A percentile compares a stretch with the other conserved stretches of the same genome.
Evolutionary conservation across 1,139 yeast species (phyloP).

Genomic region (Nadsonia commutata): DNA sequence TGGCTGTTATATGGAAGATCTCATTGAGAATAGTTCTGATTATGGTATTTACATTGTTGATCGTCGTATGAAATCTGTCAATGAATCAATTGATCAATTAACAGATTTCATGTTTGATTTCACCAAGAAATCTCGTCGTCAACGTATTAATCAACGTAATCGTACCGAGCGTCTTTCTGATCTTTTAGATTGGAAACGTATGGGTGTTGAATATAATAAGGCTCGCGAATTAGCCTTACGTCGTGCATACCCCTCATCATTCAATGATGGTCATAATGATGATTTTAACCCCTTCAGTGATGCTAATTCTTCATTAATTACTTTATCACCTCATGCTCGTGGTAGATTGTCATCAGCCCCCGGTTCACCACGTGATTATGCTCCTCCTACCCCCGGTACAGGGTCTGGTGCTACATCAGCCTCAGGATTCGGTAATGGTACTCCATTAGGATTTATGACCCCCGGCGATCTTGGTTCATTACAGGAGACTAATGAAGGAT

Average conservation of each 20-base stretch:
- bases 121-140: slow-evolving; percentile 80
- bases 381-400: neutral
- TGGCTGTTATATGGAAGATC: slow-evolving; percentile 97
- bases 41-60: slow-evolving; percentile 96
- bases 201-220: slow-evolving; percentile 93
- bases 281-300: slow-evolving; percentile 41
- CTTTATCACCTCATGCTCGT: slow-evolving; percentile 42
- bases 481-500: slow-evolving; percentile 66
- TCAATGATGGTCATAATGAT: slow-evolving; percentile 26
- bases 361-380: slow-evolving; percentile 61
- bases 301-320: slow-evolving; percentile 9
- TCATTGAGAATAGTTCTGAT: slow-evolving; percentile 86
- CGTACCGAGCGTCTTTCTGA: slow-evolving; percentile 91
- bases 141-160: slow-evolving; percentile 94
- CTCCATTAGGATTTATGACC: slow-evolving; percentile 53
- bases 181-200: slow-evolving; percentile 89
- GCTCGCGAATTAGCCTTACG: slow-evolving; percentile 86
- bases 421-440: neutral
- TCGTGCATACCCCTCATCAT: slow-evolving; percentile 86
- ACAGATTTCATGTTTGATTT: slow-evolving; percentile 84
- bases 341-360: slow-evolving; percentile 91
- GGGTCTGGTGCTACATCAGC: neutral
- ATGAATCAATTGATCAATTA: slow-evolving; percentile 85
- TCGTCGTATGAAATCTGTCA: slow-evolving; percentile 84
- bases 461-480: slow-evolving; percentile 97